Conservation (phyloP, 768 basidiomycete species). For the Hericium erinaceus region DNA sequence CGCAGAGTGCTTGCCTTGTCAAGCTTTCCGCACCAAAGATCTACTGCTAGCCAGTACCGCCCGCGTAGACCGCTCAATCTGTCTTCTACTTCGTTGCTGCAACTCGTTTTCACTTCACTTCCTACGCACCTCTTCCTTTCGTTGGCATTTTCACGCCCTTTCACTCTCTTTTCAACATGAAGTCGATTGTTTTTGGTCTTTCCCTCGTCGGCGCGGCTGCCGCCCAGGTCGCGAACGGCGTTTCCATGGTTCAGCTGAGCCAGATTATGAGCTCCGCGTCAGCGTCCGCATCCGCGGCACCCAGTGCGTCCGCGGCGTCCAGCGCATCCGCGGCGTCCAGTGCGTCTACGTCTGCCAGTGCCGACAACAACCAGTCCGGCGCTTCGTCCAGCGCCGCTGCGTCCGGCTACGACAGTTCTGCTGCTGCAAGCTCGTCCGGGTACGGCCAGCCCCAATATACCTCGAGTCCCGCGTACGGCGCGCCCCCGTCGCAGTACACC, state of each 20-base stretch:
- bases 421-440: not conserved
- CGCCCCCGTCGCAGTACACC: constrained; percentile 22
- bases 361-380: not conserved
- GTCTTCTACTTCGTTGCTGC: constrained; percentile 31
- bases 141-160: constrained; percentile 25
- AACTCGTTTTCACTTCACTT: constrained; percentile 22
- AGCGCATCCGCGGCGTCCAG: too few species aligned
- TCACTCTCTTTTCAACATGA: constrained; percentile 45
- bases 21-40: constrained; percentile 32
- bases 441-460: constrained; percentile 4
- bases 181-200: constrained; percentile 50
- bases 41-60: constrained; percentile 58
- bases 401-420: not conserved
- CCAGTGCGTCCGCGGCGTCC: constrained; percentile 16
- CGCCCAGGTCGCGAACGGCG: constrained; percentile 46
- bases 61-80: constrained; percentile 63
- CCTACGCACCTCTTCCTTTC: constrained; percentile 23
- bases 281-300: constrained; percentile 21
- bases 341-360: constrained; percentile 15
- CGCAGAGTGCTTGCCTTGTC: constrained; percentile 35
- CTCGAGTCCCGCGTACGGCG: constrained; percentile 6
- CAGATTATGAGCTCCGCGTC: constrained; percentile 19
- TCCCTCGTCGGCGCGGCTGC: constrained; percentile 47
- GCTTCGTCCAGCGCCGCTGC: constrained; percentile 2
- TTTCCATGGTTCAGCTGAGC: constrained; percentile 20